Evolutionary conservation across 1,139 yeast genomes (phyloP).

Genomic region (Suhomyces atakaporum): DNA sequence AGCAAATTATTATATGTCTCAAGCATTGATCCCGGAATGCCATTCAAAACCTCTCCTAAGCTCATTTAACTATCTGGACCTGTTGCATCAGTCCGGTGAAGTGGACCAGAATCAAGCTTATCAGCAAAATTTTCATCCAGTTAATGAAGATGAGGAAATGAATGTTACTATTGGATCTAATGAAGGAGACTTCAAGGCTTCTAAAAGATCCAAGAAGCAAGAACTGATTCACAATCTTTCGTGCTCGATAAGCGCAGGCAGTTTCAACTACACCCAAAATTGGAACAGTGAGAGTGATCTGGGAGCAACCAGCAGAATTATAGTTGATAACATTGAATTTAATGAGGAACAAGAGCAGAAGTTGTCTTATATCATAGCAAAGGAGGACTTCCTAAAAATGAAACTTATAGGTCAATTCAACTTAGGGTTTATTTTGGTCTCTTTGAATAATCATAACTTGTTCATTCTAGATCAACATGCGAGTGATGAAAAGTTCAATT

Average conservation of each 20-base stretch:
- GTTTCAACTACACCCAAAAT: neutral
- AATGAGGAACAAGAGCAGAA: conserved; percentile 53
- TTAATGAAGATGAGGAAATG: conserved; percentile 9
- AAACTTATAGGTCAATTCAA: conserved; percentile 88
- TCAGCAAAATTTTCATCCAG: conserved; percentile 15
- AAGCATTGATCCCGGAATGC: too few species aligned
- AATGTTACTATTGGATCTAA: conserved; percentile 19
- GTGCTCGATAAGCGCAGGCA: neutral
- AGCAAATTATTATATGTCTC: too few species aligned
- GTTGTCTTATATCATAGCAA: conserved; percentile 56
- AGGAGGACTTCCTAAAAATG: conserved; percentile 71
- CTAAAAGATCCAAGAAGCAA: conserved; percentile 10
- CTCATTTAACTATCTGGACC: conserved; percentile 11
- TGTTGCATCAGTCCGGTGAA: too few species aligned
- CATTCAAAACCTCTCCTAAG: neutral
- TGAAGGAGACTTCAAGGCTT: neutral
- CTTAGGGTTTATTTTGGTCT: conserved; percentile 81
- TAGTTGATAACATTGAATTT: conserved; percentile 23
- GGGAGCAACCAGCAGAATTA: conserved; percentile 3
- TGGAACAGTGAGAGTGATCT: neutral
- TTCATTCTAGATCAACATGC: conserved; percentile 97
- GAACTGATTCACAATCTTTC: conserved; percentile 15
- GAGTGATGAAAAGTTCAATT: conserved; percentile 90
- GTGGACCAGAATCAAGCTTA: neutral
- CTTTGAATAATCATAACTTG: conserved; percentile 48